phyloP scores from a whole-genome alignment of 1,284 basidiomycete genomes.

The Ustilago hordei region DNA sequence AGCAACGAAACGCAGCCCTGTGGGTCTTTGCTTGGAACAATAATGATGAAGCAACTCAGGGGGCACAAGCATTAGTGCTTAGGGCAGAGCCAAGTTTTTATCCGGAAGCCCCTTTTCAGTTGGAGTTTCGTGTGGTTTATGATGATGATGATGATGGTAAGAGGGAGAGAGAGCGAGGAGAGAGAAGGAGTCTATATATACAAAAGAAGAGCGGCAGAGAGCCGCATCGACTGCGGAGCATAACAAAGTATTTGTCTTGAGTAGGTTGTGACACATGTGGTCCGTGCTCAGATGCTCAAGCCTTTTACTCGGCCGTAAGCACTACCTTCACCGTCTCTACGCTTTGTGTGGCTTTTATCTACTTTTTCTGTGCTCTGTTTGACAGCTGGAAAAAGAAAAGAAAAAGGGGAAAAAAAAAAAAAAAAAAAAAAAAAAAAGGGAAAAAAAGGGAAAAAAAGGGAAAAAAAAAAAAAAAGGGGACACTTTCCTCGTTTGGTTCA shows the following conservation, averaged over 20 bases:
- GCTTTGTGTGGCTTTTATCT: too few species aligned
- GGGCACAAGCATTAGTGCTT: background rate
- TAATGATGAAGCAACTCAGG: background rate
- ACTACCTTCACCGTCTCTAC: too few species aligned
- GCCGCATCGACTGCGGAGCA: too few species aligned
- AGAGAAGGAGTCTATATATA: too few species aligned
- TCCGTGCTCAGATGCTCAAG: too few species aligned
- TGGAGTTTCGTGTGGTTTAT: too few species aligned
- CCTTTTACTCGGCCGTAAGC: too few species aligned
- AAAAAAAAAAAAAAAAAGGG: background rate
- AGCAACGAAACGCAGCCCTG: background rate
- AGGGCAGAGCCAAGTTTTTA: background rate
- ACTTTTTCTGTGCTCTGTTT: constrained; percentile 7
- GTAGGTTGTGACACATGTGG: too few species aligned
- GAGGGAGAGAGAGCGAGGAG: too few species aligned
- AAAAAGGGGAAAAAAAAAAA: background rate
- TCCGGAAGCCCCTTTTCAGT: constrained; percentile 5
- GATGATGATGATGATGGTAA: too few species aligned
- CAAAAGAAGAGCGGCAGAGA: too few species aligned
- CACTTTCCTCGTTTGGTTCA: background rate
- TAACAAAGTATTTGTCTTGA: too few species aligned
- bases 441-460: background rate
- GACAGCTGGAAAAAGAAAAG: background rate
- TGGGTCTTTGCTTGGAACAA: background rate
- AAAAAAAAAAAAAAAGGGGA: background rate